Conservation (phyloP, 345 rosid genomes). For the Linum usitatissimum region DNA sequence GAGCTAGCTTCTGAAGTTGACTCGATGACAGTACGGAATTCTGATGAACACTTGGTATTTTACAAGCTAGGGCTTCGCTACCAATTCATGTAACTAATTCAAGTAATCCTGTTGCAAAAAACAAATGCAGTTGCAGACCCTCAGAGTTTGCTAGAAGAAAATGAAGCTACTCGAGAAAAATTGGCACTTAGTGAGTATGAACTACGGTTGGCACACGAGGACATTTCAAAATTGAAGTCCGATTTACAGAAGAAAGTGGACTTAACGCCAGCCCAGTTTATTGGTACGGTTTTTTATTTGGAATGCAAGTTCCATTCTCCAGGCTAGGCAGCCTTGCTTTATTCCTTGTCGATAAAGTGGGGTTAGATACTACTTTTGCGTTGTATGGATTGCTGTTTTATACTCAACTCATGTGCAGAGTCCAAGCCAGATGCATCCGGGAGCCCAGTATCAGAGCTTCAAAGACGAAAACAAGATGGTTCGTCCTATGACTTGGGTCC, state of each 20-base stretch:
- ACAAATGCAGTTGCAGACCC: slow-evolving; percentile 74
- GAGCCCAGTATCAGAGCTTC: slow-evolving; percentile 37
- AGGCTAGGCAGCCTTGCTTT: background rate
- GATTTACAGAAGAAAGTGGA: slow-evolving; percentile 64
- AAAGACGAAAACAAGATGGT: slow-evolving; percentile 42
- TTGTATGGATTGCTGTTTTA: background rate
- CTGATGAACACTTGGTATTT: background rate
- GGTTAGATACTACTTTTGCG: background rate
- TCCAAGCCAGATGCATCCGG: slow-evolving; percentile 27
- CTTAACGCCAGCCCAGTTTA: slow-evolving; percentile 24
- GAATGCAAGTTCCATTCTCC: background rate
- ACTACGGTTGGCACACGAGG: slow-evolving; percentile 88
- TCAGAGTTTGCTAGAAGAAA: slow-evolving; percentile 83
- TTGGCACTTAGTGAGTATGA: slow-evolving; percentile 76
- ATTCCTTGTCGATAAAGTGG: background rate
- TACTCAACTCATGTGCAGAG: slow-evolving; percentile 33
- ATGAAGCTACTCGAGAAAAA: slow-evolving; percentile 67
- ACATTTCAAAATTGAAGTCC: slow-evolving; percentile 53
- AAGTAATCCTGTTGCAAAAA: slow-evolving; percentile 12
- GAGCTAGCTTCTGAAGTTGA: background rate
- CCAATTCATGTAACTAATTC: slow-evolving; percentile 6
- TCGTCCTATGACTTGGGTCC: slow-evolving; percentile 68
- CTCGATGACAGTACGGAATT: background rate
- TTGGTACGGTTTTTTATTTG: slow-evolving; percentile 30
- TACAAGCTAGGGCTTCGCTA: slow-evolving; percentile 3